Base-by-base conservation (phyloP, 2,329 filamentous ascomycete species). In the Hymenotorrendiella dingleyae region DNA sequence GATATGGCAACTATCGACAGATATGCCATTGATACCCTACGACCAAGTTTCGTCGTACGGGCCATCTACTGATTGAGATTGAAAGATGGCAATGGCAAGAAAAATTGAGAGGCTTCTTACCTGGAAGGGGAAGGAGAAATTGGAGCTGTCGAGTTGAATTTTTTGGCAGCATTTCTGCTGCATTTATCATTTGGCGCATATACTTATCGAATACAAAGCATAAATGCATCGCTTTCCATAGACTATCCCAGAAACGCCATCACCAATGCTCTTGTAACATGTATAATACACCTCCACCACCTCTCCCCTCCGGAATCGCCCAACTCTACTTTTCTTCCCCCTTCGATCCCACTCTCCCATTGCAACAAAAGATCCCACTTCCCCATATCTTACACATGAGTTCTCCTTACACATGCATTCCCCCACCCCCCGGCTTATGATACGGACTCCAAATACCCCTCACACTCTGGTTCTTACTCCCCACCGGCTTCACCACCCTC, bases 401-500 rank as follows among this genome's bases (percentile, higher is more conserved):
- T n/a, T 7, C 28, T 20, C 8, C 26, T 55, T 44, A 62, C 21
- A 62, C 60, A 42, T 53, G 44, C 36, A 58, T 58, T 6, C 57
- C 54, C 43, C 70, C 69, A 50, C 79, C 77, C 62, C 26, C 40
- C 12, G 40, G 40, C 12, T 42, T 42, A 26, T 85, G 81, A 62
- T 82, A 84, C 36, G 81, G 81, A 63, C 76, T 81, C 80, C 81
- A 85, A 48, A 85, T 67, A 53, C 81, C 81, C 70, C 81, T 74
- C 40, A 85, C 80, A 66, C 78, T 81, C 51, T 75, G 68, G 61
- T 76, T 82, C 61, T 74, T 73, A 64, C 78, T 82, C 50, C 67
- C 71, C 38, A 84, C 77, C 8, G 80, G 74, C 67, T 82, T 84
- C 62, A 70, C 78, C 46, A 73, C 70, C 55, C 65, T 72, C 67